Conservation (phyloP, 768 basidiomycete species). For the Ephemerocybe angulata region DNA sequence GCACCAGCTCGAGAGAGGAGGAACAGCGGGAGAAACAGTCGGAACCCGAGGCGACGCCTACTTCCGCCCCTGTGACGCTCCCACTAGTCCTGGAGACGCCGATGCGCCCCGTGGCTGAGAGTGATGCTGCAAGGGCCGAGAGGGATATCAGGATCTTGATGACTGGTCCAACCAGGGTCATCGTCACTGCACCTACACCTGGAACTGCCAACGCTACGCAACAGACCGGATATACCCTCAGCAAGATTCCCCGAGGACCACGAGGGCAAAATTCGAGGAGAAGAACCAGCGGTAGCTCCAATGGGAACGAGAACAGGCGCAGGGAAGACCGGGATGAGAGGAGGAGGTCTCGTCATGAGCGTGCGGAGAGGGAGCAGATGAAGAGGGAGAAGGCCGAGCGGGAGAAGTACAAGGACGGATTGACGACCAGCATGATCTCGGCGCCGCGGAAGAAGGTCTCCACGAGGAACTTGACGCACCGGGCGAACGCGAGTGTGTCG, state of each 20-base stretch:
- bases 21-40: neutral
- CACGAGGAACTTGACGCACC: neutral
- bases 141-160: constrained; percentile 40
- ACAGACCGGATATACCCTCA: neutral
- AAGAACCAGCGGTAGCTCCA: neutral
- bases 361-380: neutral
- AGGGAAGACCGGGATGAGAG: neutral
- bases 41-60: neutral
- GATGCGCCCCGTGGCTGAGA: constrained; percentile 6
- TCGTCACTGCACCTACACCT: constrained; percentile 53
- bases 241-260: neutral
- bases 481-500: neutral
- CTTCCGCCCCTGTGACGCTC: neutral
- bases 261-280: neutral
- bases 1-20: neutral
- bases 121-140: constrained; percentile 6
- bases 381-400: neutral
- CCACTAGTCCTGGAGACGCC: neutral
- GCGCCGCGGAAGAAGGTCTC: constrained; percentile 1
- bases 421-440: neutral
- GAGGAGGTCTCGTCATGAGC: neutral
- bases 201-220: constrained; percentile 16
- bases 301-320: neutral
- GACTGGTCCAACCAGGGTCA: constrained; percentile 47
- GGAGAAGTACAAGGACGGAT: neutral